A percentile compares a stretch with the other conserved stretches of the same genome.
Conservation (phyloP, 1,284 basidiomycete genomes). For the Retiboletus flavoniger region DNA sequence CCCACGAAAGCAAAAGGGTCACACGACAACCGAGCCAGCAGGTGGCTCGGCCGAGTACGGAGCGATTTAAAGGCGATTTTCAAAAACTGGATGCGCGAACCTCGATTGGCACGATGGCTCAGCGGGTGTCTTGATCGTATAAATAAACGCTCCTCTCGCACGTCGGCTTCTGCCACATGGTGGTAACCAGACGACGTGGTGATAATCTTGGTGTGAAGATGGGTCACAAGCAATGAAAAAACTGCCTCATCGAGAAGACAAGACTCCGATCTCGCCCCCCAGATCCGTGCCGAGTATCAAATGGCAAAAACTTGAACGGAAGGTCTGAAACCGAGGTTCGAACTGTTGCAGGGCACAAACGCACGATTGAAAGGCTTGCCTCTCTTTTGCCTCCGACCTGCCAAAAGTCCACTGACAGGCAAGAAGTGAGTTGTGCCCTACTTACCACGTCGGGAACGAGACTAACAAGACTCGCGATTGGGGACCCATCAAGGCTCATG, state of each 20-base stretch:
- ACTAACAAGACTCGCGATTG: background rate
- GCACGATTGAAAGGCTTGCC: background rate
- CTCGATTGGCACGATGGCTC: background rate
- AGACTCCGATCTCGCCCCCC: background rate
- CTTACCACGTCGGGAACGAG: slow-evolving; percentile 3
- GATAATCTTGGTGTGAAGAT: slow-evolving; percentile 4
- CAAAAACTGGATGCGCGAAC: background rate
- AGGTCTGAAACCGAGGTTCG: slow-evolving; percentile 1
- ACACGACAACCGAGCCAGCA: background rate
- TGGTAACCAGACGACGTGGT: background rate
- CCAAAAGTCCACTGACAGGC: background rate
- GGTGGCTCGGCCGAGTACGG: background rate
- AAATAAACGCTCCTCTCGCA: background rate
- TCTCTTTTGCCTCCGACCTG: background rate
- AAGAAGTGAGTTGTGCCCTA: background rate
- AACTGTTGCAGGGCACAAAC: background rate
- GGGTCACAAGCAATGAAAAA: slow-evolving; percentile 6
- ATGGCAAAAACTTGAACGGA: background rate
- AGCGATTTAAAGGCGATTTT: no score
- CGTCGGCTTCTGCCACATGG: background rate
- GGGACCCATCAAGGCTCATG: background rate
- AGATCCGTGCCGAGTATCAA: background rate
- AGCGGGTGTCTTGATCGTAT: slow-evolving; percentile 6
- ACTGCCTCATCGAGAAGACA: background rate
- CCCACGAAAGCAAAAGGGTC: slow-evolving; percentile 3